Evolutionary conservation across 495 filamentous ascomycete genomes (phyloP).

Genomic region (Penicillium psychrofluorescens): DNA sequence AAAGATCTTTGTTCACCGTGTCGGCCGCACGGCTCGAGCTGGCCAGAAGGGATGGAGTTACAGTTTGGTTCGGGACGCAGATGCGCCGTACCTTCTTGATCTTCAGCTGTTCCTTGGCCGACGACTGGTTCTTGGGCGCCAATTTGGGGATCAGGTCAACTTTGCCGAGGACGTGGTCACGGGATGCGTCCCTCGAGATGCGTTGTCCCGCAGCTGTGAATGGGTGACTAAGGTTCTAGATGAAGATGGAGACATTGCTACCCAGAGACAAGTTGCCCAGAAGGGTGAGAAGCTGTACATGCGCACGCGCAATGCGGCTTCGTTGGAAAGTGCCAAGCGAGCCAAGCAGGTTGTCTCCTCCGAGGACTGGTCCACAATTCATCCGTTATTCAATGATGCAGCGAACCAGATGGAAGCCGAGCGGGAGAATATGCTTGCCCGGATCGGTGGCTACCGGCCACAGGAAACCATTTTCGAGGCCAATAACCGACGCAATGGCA

Average conservation of each 20-base stretch:
- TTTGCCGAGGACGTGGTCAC: conserved; percentile 77
- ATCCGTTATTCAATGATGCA: conserved; percentile 69
- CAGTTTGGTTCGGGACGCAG: conserved; percentile 75
- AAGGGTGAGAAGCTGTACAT: conserved; percentile 92
- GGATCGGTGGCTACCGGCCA: conserved; percentile 79
- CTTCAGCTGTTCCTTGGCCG: conserved; percentile 89
- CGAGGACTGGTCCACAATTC: conserved; percentile 60
- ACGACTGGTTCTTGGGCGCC: conserved; percentile 62
- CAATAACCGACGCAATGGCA: conserved; percentile 58
- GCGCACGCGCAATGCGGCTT: conserved; percentile 81
- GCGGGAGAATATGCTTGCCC: conserved; percentile 75
- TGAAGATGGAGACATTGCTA: conserved; percentile 64
- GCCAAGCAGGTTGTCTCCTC: conserved; percentile 64
- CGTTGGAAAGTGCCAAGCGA: conserved; percentile 78
- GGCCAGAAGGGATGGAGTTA: conserved; percentile 92
- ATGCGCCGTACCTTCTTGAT: conserved; percentile 86
- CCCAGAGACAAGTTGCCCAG: conserved; percentile 62
- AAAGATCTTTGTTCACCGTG: conserved; percentile 94
- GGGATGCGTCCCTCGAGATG: conserved; percentile 61
- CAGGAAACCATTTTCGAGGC: conserved; percentile 93
- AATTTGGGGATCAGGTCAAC: conserved; percentile 45
- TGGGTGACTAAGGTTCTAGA: conserved; percentile 68
- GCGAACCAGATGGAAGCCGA: conserved; percentile 56
- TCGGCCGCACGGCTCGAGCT: conserved; percentile 90
- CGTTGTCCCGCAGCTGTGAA: conserved; percentile 66